phyloP scores from a whole-genome alignment of 208 protist species.

The Leishmania tarentolae region DNA sequence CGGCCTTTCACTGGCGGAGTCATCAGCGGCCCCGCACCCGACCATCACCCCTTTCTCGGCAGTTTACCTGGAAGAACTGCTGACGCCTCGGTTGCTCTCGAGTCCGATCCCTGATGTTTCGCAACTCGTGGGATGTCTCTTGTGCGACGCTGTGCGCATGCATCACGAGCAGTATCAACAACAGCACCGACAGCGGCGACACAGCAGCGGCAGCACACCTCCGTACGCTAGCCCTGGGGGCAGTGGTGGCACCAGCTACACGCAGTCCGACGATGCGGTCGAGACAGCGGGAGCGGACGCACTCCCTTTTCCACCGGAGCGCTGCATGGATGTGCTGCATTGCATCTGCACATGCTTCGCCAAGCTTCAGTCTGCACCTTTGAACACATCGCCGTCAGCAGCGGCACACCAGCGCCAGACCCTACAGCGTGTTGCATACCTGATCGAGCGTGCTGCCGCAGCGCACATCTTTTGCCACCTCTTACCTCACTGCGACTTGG shows the following conservation, averaged over 20 bases:
- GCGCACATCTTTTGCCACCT: constrained; percentile 55
- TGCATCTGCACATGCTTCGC: constrained; percentile 62
- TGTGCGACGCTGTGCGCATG: constrained; percentile 66
- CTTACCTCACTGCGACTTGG: constrained; percentile 45
- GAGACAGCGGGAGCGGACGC: neutral
- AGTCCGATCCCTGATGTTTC: constrained; percentile 51
- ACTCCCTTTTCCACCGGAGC: constrained; percentile 40
- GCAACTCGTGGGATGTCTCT: constrained; percentile 64
- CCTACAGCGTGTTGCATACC: constrained; percentile 40
- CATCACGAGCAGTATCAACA: constrained; percentile 13
- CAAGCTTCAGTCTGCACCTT: constrained; percentile 9
- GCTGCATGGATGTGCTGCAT: constrained; percentile 47
- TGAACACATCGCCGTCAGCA: neutral
- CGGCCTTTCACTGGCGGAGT: constrained; percentile 1
- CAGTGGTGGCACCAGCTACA: neutral
- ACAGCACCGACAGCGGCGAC: neutral
- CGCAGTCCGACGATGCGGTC: neutral
- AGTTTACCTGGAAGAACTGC: constrained; percentile 42
- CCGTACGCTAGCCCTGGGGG: neutral
- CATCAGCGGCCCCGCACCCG: constrained; percentile 3
- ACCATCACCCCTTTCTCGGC: constrained; percentile 19
- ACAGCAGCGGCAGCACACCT: constrained; percentile 1
- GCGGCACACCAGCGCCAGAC: constrained; percentile 9
- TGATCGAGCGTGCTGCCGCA: constrained; percentile 57
- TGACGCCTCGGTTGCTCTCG: constrained; percentile 54